phyloP scores from a whole-genome alignment of 2,329 filamentous ascomycete genomes.

The Epichloe amarillans region DNA sequence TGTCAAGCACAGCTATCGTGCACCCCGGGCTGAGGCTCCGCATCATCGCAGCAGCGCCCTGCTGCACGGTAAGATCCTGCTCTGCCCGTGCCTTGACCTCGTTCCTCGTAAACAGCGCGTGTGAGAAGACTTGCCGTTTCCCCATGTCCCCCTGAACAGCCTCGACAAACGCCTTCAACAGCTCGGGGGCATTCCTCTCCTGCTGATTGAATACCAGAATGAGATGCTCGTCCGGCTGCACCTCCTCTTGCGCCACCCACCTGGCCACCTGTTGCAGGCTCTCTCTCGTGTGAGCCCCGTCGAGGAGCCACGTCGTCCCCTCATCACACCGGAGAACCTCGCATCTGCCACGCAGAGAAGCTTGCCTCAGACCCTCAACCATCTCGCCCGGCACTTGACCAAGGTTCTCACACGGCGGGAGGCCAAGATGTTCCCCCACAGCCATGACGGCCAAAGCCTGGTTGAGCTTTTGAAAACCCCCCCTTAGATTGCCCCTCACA shows the following conservation, averaged over 20 bases:
- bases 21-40: slow-evolving; percentile 34
- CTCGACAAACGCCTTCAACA: slow-evolving; percentile 50
- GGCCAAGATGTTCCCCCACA: slow-evolving; percentile 42
- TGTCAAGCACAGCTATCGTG: slow-evolving; percentile 42
- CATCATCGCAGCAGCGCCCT: slow-evolving; percentile 50
- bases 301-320: slow-evolving; percentile 61
- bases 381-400: slow-evolving; percentile 30
- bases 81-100: slow-evolving; percentile 19
- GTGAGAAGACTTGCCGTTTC: slow-evolving; percentile 41
- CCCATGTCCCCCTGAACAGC: slow-evolving; percentile 32
- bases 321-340: slow-evolving; percentile 45
- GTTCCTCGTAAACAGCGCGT: slow-evolving; percentile 74
- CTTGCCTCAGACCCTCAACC: slow-evolving; percentile 48
- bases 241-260: slow-evolving; percentile 54
- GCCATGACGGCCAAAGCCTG: slow-evolving; percentile 43
- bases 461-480: slow-evolving; percentile 44
- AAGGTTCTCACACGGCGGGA: slow-evolving; percentile 11
- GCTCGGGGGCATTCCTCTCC: slow-evolving; percentile 56
- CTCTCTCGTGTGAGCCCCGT: slow-evolving; percentile 79
- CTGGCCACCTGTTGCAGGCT: slow-evolving; percentile 62
- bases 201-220: slow-evolving; percentile 88
- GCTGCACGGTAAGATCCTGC: slow-evolving; percentile 47
- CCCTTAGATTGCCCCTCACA: slow-evolving; percentile 30
- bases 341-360: slow-evolving; percentile 63
- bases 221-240: slow-evolving; percentile 19